Conservation (phyloP, 768 basidiomycete species). For the Pleurotus cornucopiae region DNA sequence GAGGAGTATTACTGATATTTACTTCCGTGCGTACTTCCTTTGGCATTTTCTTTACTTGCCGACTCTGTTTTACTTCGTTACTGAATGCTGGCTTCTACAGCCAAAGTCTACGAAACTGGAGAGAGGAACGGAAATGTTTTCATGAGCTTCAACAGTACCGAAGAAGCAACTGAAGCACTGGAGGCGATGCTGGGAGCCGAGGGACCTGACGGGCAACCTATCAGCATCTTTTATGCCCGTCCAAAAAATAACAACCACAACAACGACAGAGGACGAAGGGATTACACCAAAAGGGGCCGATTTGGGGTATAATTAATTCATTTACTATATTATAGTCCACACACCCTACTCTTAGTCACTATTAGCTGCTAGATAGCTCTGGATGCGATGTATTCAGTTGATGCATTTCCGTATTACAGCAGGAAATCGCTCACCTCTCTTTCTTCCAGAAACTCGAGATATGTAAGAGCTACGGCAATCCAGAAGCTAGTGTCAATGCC, state of each 20-base stretch:
- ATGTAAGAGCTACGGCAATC: conserved; percentile 70
- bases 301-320: too few relatives aligned
- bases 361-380: conserved; percentile 58
- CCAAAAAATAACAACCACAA: conserved; percentile 1
- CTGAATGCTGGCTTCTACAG: conserved; percentile 16
- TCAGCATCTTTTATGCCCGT: conserved; percentile 1
- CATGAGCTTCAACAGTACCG: conserved; percentile 44
- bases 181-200: conserved; percentile 21
- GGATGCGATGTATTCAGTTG: neutral
- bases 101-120: conserved; percentile 28
- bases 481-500: conserved; percentile 79
- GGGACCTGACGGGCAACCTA: neutral
- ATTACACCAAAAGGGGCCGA: neutral
- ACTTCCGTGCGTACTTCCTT: conserved; percentile 11
- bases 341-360: neutral
- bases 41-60: neutral
- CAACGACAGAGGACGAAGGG: conserved; percentile 7
- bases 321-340: too few relatives aligned
- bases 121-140: conserved; percentile 36
- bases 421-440: conserved; percentile 48
- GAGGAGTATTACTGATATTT: conserved; percentile 10
- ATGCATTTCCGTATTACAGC: neutral
- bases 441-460: conserved; percentile 73
- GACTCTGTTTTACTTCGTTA: neutral
- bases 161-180: conserved; percentile 46